Evolutionary conservation across 2,329 filamentous ascomycete species (phyloP).

Genomic region (Paracoccidioides brasiliensis): DNA sequence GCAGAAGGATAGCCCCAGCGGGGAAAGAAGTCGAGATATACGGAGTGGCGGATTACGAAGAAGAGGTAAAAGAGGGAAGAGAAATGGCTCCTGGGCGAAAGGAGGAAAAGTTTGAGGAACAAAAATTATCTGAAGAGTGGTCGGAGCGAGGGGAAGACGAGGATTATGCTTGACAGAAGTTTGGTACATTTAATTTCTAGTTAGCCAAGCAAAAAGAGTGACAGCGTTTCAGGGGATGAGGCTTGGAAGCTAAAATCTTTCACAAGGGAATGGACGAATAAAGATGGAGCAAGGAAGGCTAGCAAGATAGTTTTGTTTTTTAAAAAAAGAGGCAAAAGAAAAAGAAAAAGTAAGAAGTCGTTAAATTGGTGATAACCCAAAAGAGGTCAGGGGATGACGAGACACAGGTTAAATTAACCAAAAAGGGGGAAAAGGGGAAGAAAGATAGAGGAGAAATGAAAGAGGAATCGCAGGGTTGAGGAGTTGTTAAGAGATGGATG

Average conservation of each 20-base stretch:
- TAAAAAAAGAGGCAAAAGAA: background rate
- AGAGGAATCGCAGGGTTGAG: too few species aligned
- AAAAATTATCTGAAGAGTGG: too few species aligned
- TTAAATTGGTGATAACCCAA: too few species aligned
- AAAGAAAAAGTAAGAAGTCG: background rate
- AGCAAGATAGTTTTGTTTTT: background rate
- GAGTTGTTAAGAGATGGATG: too few species aligned
- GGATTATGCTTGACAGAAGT: background rate
- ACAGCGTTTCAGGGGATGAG: slow-evolving; percentile 1
- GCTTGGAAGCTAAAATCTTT: background rate
- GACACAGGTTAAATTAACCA: too few species aligned
- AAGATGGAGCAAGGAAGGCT: background rate
- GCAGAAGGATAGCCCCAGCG: background rate
- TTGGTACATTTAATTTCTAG: too few species aligned
- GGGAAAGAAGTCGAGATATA: background rate
- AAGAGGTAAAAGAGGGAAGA: background rate
- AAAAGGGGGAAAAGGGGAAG: too few species aligned
- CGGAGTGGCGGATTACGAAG: background rate
- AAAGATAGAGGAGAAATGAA: too few species aligned
- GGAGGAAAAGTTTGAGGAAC: background rate
- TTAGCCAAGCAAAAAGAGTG: background rate
- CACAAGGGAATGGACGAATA: background rate
- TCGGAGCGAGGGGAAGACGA: background rate
- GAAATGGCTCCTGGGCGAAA: background rate
- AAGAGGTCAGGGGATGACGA: too few species aligned